Evolutionary conservation across 441 rosid genomes (phyloP), one percentile per base, ranked within the genome.

Genomic region (Viola pubescens): DNA sequence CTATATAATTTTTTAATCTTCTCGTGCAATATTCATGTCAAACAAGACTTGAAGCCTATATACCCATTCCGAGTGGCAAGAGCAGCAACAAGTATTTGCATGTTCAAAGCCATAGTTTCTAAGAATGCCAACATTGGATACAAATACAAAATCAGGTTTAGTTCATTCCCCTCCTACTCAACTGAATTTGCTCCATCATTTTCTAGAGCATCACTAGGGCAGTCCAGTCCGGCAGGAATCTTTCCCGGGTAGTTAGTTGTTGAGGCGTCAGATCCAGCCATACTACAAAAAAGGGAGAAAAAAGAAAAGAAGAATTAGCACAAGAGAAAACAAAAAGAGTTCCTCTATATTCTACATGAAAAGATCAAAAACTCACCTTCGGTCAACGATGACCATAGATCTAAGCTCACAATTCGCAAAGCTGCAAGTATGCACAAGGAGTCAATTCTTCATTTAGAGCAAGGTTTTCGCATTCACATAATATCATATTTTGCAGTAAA

Each of bases 361-460:
- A 51, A 37, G 43, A 48, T 37, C 34, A 54, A 13, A 55, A 68
- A 40, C 72, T 70, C 63, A 82, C 98, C 89, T 76, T 75, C 71
- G 83, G 70, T 92, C 94, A 0, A 81, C 83, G 37, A 92, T 83
- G 74, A 89, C 80, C 95, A 87, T 78, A 51, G 98, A 89, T 43
- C 97, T 94, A 44, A 89, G 94, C 80, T 92, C 97, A 8, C 97
- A 92, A 58, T 89, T 92, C 7, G 92, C 80, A 75, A 86, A 92
- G 77, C 98, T 92, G 92, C 68, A 63, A 48, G 56, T 44, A 38
- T n/a, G 55, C 45, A 6, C 34, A 16, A 52, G 4, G 48, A 39
- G 62, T 74, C 70, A 74, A 38, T 70, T 47, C 48, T 61, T 43
- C 3, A 9, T 7, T 52, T 13, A 4, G 13, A 46, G 46, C 37